phyloP scores from a whole-genome alignment of 768 basidiomycete species.

The Suillus sp. region DNA sequence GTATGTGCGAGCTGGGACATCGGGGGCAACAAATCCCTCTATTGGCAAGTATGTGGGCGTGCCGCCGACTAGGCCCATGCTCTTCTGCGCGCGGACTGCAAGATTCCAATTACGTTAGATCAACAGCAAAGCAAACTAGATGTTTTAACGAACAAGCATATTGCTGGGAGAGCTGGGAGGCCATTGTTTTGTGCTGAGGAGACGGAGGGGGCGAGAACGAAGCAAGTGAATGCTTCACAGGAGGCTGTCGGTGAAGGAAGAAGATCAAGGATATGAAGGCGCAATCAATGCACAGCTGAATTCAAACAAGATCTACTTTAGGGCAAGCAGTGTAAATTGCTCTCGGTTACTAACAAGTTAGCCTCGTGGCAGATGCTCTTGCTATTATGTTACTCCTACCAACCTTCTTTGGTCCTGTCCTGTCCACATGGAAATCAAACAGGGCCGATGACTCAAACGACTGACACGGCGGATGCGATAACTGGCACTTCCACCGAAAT shows the following conservation, averaged over 20 bases:
- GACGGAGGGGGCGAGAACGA: conserved; percentile 44
- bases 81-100: conserved; percentile 93
- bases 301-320: conserved; percentile 18
- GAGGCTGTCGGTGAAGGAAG: conserved; percentile 23
- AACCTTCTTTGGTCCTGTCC: not conserved
- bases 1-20: conserved; percentile 72
- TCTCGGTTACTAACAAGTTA: not conserved
- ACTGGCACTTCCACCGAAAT: not conserved
- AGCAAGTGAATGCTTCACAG: conserved; percentile 83
- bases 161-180: conserved; percentile 77
- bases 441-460: not conserved
- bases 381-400: not conserved
- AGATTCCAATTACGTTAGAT: conserved; percentile 21
- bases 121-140: conserved; percentile 9
- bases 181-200: conserved; percentile 50
- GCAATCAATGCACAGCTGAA: conserved; percentile 10
- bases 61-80: conserved; percentile 81
- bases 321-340: conserved; percentile 20
- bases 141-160: conserved; percentile 68
- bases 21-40: conserved; percentile 64
- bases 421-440: not conserved
- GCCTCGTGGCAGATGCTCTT: not conserved
- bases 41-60: conserved; percentile 73
- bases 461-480: not conserved
- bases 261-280: conserved; percentile 26